Evolutionary conservation across 2,329 filamentous ascomycete genomes (phyloP).

Genomic region (Fusarium lateritium): DNA sequence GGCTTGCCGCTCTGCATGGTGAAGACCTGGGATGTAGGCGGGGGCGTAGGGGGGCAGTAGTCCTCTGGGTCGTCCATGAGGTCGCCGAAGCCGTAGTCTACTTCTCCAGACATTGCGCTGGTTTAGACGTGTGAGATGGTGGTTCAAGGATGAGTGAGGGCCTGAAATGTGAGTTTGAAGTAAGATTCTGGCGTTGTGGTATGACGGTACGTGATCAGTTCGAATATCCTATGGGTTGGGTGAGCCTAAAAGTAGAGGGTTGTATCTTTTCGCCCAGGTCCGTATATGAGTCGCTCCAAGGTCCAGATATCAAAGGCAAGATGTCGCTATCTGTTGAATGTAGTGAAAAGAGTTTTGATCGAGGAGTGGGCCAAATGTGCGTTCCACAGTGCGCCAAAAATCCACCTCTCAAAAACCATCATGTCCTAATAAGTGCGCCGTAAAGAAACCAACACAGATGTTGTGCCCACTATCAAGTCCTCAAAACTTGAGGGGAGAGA

Average conservation of each 20-base stretch:
- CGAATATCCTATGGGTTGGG: background rate
- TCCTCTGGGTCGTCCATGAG: constrained; percentile 87
- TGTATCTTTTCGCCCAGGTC: background rate
- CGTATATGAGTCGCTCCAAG: constrained; percentile 2
- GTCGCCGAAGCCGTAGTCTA: constrained; percentile 58
- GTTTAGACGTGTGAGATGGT: background rate
- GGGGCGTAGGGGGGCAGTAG: constrained; percentile 83
- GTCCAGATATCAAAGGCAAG: background rate
- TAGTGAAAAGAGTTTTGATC: constrained; percentile 50
- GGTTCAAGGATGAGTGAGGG: constrained; percentile 10
- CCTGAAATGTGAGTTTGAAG: constrained; percentile 12
- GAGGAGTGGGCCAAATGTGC: constrained; percentile 48
- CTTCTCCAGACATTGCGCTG: constrained; percentile 53
- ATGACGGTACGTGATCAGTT: background rate
- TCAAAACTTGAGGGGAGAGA: background rate
- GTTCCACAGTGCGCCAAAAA: constrained; percentile 48
- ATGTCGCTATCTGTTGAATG: constrained; percentile 31
- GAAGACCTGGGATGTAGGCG: constrained; percentile 81
- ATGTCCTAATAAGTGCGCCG: background rate
- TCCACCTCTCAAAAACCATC: background rate
- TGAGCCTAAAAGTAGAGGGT: background rate
- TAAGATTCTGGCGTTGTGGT: constrained; percentile 9
- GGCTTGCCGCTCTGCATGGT: constrained; percentile 75
- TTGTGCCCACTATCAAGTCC: background rate
- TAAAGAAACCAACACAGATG: constrained; percentile 2